Evolutionary conservation across 768 basidiomycete species (phyloP).

Genomic region (Floccularia luteovirens): DNA sequence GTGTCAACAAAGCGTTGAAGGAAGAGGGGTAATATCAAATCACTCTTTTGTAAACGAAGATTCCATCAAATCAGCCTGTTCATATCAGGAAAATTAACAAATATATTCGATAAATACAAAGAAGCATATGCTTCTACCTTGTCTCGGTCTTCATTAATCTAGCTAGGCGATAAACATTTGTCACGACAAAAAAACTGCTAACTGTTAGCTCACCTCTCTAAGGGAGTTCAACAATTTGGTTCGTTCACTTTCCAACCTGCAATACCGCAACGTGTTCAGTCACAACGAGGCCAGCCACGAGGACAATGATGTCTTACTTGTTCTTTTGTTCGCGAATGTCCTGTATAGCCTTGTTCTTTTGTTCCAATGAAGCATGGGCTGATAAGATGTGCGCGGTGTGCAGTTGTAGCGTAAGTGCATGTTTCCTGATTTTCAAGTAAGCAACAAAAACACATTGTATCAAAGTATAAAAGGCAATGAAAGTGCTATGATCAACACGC

Average conservation of each 20-base stretch:
- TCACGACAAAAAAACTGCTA: not conserved
- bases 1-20: not conserved
- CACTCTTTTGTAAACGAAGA: conserved; percentile 65
- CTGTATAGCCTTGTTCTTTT: conserved; percentile 72
- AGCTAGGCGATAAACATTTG: not conserved
- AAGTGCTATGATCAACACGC: no score
- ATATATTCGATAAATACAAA: conserved; percentile 2
- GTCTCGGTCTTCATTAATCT: conserved; percentile 82
- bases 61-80: conserved; percentile 63
- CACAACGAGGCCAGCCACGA: not conserved
- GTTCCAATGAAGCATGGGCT: conserved; percentile 71
- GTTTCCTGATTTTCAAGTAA: conserved; percentile 46
- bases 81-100: not conserved
- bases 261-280: not conserved
- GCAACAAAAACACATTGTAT: no score
- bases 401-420: conserved; percentile 74
- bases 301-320: conserved; percentile 38
- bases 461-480: no score
- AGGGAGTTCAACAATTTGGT: conserved; percentile 58
- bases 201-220: conserved; percentile 41
- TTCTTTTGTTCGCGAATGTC: conserved; percentile 82
- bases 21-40: conserved; percentile 11
- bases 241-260: conserved; percentile 67
- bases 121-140: conserved; percentile 30
- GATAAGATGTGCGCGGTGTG: conserved; percentile 86